phyloP scores from a whole-genome alignment of 164 flowering plant genomes.

The Aristolochia fimbriata region DNA sequence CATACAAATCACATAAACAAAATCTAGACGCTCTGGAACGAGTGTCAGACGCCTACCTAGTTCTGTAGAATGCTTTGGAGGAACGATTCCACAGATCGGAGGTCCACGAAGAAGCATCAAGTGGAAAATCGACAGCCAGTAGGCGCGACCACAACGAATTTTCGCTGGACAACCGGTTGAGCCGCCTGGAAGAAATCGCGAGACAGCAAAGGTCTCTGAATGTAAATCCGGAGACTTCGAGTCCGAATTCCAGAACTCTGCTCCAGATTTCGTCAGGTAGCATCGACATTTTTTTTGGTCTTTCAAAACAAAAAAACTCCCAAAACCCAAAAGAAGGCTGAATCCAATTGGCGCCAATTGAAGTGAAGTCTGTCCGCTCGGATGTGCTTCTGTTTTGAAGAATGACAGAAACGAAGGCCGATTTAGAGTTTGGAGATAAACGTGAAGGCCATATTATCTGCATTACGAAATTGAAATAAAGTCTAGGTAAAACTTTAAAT shows the following conservation, averaged over 20 bases:
- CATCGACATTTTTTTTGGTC: slow-evolving; percentile 2
- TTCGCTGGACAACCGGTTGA: slow-evolving; percentile 36
- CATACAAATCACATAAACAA: neutral
- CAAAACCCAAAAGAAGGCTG: no score
- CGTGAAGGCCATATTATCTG: no score
- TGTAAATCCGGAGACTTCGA: slow-evolving; percentile 13
- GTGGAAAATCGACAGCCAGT: slow-evolving; percentile 39
- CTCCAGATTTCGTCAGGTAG: slow-evolving; percentile 68
- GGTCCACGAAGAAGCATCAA: neutral
- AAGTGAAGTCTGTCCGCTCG: no score
- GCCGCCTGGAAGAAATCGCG: slow-evolving; percentile 43
- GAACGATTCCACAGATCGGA: neutral
- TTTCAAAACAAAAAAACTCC: neutral
- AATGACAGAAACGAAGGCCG: no score
- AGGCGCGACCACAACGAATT: slow-evolving; percentile 42
- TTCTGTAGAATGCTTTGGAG: slow-evolving; percentile 23
- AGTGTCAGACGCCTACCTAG: slow-evolving; percentile 19
- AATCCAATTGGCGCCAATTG: no score
- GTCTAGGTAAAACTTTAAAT: no score
- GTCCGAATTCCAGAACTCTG: slow-evolving; percentile 40
- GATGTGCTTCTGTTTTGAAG: no score
- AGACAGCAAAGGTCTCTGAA: slow-evolving; percentile 50
- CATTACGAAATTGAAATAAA: no score
- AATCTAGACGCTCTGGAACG: neutral
- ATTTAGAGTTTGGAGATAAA: no score